Evolutionary conservation across 2,329 filamentous ascomycete species (phyloP).

Genomic region (Colletotrichum sp.): DNA sequence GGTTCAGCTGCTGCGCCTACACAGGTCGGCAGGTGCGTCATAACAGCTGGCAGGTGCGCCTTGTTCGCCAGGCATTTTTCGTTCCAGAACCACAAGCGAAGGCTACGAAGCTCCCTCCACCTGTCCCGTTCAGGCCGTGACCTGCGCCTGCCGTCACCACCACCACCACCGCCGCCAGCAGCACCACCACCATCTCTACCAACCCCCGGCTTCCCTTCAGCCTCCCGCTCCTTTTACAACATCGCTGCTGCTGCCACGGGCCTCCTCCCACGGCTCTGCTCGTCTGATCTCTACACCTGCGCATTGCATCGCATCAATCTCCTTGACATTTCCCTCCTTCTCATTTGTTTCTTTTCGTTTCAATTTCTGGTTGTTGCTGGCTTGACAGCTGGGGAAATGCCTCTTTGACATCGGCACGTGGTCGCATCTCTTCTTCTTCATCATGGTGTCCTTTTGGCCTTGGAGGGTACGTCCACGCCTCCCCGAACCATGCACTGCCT

Average conservation of each 20-base stretch:
- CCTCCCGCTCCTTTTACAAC: constrained; percentile 2
- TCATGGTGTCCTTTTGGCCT: constrained; percentile 86
- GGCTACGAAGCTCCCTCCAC: not conserved
- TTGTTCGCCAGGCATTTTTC: not conserved
- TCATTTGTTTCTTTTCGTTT: not conserved
- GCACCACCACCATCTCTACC: not conserved
- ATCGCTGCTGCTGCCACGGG: not conserved
- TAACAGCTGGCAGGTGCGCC: not conserved
- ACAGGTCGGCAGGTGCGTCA: not conserved
- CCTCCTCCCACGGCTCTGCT: not conserved
- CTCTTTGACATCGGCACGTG: constrained; percentile 14
- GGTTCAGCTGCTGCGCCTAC: not conserved
- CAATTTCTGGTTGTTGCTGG: not conserved
- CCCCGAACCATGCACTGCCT: not conserved
- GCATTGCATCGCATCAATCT: not conserved
- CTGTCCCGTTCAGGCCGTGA: not conserved
- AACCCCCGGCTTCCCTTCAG: not conserved
- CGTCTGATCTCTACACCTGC: not conserved
- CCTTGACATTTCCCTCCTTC: not conserved
- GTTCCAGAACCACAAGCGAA: not conserved
- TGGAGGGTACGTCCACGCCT: constrained; percentile 67
- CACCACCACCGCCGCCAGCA: not conserved
- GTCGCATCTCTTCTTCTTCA: constrained; percentile 9
- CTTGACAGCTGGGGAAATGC: constrained; percentile 7
- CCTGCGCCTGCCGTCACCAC: not conserved